Evolutionary conservation across 768 basidiomycete species (phyloP).

Genomic region (Psilocybe sp.): DNA sequence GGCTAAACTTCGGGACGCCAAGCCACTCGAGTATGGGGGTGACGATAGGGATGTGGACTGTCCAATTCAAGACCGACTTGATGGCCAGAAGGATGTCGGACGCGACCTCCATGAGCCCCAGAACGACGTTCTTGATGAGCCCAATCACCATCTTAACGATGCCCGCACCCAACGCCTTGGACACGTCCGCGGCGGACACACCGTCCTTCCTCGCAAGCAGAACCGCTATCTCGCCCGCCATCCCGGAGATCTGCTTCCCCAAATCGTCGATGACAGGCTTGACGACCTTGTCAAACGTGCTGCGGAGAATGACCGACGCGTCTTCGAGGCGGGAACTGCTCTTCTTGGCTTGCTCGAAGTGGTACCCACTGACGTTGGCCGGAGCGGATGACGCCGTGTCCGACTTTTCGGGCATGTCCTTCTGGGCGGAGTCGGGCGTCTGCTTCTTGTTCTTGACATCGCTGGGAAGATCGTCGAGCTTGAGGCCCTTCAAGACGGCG

Average conservation of each 20-base stretch:
- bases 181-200: background rate
- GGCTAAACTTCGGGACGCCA: background rate
- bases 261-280: background rate
- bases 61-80: background rate
- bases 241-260: background rate
- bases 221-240: background rate
- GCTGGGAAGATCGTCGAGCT: background rate
- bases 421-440: background rate
- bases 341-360: background rate
- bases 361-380: background rate
- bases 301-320: background rate
- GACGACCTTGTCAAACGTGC: background rate
- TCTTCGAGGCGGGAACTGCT: background rate
- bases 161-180: background rate
- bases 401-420: background rate
- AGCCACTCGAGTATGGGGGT: background rate
- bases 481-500: background rate
- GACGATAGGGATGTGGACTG: background rate
- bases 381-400: background rate
- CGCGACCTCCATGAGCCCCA: background rate
- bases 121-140: background rate
- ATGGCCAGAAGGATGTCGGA: background rate
- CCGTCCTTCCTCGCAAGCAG: background rate
- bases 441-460: background rate
- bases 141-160: background rate